Percentiles rank a stretch among this genome's conserved stretches.
phyloP scores from a whole-genome alignment of 2,329 filamentous ascomycete species.

The Venturiaceae sp. region DNA sequence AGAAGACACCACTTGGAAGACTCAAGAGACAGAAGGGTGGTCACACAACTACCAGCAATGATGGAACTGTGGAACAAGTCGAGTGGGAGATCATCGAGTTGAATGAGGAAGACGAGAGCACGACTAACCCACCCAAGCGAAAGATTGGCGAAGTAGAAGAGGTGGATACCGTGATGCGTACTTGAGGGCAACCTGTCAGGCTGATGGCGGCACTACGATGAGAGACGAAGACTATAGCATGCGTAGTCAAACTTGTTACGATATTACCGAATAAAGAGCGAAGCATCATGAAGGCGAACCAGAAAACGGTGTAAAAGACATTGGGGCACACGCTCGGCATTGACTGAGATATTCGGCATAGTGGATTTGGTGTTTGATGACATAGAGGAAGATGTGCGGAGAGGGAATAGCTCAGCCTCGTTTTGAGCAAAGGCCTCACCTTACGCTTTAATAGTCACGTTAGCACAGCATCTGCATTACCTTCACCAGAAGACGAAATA shows the following conservation, averaged over 20 bases:
- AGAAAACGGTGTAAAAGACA: background rate
- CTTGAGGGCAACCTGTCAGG: constrained; percentile 19
- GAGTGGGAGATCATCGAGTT: constrained; percentile 82
- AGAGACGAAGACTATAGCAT: background rate
- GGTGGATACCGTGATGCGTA: constrained; percentile 10
- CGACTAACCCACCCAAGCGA: constrained; percentile 10
- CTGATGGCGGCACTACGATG: constrained; percentile 5
- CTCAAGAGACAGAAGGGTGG: constrained; percentile 53
- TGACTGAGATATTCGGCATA: background rate
- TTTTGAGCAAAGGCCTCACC: background rate
- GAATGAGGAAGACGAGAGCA: constrained; percentile 26
- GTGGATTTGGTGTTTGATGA: background rate
- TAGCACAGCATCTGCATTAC: background rate
- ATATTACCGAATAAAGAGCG: background rate
- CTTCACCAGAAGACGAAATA: background rate
- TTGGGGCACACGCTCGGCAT: background rate
- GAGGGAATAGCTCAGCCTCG: background rate
- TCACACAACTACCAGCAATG: constrained; percentile 40
- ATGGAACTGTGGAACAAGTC: constrained; percentile 51
- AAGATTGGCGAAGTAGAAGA: constrained; percentile 19
- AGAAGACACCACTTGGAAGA: constrained; percentile 62
- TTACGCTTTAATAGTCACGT: background rate
- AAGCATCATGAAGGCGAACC: background rate
- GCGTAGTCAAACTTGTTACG: background rate
- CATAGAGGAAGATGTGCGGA: background rate